A percentile compares a stretch with the other conserved stretches of the same genome.
Evolutionary conservation across 768 basidiomycete genomes (phyloP).

Genomic region (Gymnopilus junonius): DNA sequence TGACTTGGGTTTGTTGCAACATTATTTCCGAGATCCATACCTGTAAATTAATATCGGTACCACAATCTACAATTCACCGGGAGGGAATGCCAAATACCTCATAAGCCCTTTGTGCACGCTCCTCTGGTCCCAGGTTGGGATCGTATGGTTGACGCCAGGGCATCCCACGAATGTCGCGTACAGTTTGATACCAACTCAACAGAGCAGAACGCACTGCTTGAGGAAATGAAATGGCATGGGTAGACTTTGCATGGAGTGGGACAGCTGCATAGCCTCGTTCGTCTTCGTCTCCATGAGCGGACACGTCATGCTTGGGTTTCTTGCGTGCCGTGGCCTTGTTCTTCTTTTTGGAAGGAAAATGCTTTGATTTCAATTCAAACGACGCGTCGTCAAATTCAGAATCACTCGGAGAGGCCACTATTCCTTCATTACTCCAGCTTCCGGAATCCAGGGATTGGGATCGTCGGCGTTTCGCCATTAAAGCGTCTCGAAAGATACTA

Average conservation of each 20-base stretch:
- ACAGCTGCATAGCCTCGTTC: slow-evolving; percentile 18
- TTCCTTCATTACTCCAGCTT: slow-evolving; percentile 20
- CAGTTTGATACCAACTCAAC: slow-evolving; percentile 72
- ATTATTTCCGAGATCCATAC: slow-evolving; percentile 94
- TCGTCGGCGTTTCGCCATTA: slow-evolving; percentile 30
- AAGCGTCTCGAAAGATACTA: background rate
- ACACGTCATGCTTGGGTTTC: slow-evolving; percentile 13
- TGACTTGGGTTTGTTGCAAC: slow-evolving; percentile 96
- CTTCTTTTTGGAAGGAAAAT: background rate
- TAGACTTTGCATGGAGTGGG: slow-evolving; percentile 45
- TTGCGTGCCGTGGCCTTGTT: slow-evolving; percentile 5
- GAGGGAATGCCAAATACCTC: slow-evolving; percentile 56
- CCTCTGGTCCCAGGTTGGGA: slow-evolving; percentile 52
- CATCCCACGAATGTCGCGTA: slow-evolving; percentile 77
- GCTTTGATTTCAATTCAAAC: slow-evolving; percentile 13
- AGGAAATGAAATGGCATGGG: slow-evolving; percentile 50
- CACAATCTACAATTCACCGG: slow-evolving; percentile 2
- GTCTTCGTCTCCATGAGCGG: slow-evolving; percentile 4
- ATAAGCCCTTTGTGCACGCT: slow-evolving; percentile 86
- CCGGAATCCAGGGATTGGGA: slow-evolving; percentile 20
- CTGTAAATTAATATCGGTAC: slow-evolving; percentile 36
- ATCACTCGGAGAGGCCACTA: slow-evolving; percentile 13
- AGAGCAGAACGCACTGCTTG: slow-evolving; percentile 52
- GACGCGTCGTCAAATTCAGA: slow-evolving; percentile 25
- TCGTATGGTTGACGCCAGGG: slow-evolving; percentile 88